Base-by-base conservation (phyloP, 2,329 filamentous ascomycete genomes). In the Claviceps sp. region DNA sequence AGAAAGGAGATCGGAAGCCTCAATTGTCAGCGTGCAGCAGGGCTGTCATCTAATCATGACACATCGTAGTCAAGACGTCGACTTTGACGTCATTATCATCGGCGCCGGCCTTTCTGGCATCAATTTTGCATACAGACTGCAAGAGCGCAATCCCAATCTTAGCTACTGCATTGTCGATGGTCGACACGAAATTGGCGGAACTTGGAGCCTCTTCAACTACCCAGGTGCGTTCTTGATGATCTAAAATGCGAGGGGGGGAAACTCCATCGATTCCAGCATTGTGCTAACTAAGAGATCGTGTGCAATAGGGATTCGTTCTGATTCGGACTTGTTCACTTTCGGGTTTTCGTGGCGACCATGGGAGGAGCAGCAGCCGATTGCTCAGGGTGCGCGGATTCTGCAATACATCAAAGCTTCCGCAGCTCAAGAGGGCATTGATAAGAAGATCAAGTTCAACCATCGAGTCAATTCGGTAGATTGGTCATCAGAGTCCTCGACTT, bases 181-280 rank as follows among this genome's bases (percentile, higher is more conserved):
- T 7, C 78, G 84, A 49, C 67, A 74, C 52, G 69, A 74, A 42
- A 70, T 87, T 2, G 85, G 84, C 14, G 85, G 85, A 39, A 88
- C 85, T 4, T 89, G 85, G 85, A 77, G 78, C 55, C 75, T 87
- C 45, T 88, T 86, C 72, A 77, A 76, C 46, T 88, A 87, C 58
- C 85, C 83, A 0, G 82, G 51, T 53, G 42, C 17, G 51, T 40
- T n/a, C 49, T 45, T 16, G 38, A 42, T 50, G 16, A n/a, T 29
- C 7, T 20, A 6, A 2, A 4, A 13, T 46, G 16, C 34, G 14
- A 11, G 16, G 16, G n/a, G 20, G 6, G 14, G 13, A 14, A 4
- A 42, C 17, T 3, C 5, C 9, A n/a, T 45, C 26, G 26, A 29
- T 29, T 29, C 26, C 26, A 3, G 26, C 26, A 29, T 29, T 9